These are phyloP conservation scores for Galerina sulciceps DNA, from an alignment of 768 basidiomycete genomes.

Conservation along the genomic window DNA sequence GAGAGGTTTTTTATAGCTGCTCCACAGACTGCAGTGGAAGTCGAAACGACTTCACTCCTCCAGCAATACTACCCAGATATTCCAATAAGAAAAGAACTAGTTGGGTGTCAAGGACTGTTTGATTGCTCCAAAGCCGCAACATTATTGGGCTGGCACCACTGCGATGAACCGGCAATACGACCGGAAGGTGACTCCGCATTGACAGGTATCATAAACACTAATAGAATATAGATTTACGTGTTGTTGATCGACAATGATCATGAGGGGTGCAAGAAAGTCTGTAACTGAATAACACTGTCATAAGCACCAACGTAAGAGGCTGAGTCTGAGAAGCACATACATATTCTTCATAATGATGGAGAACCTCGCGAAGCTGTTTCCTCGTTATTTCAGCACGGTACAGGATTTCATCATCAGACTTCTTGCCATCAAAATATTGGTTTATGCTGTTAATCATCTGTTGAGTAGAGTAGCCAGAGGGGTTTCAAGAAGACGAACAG, in stretches of 20 bases:
- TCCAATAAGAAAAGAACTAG: conserved; percentile 47
- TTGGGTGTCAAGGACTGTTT: conserved; percentile 55
- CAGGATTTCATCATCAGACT: conserved; percentile 92
- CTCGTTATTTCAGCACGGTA: conserved; percentile 84
- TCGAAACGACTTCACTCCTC: conserved; percentile 48
- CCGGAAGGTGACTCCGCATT: not conserved
- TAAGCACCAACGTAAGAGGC: not conserved
- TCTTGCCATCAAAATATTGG: conserved; percentile 92
- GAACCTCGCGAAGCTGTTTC: conserved; percentile 81
- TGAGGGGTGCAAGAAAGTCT: conserved; percentile 57
- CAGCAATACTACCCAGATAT: conserved; percentile 56
- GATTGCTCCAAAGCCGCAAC: conserved; percentile 66
- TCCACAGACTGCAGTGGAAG: conserved; percentile 51
- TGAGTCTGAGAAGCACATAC: conserved; percentile 46
- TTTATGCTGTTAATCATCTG: conserved; percentile 63
- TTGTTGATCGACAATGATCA: conserved; percentile 19
- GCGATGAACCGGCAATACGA: conserved; percentile 18
- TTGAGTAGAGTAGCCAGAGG: not conserved
- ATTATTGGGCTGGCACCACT: conserved; percentile 68
- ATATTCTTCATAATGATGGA: conserved; percentile 88
- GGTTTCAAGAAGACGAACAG: conserved; percentile 50
- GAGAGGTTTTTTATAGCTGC: conserved; percentile 73
- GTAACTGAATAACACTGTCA: conserved; percentile 35
- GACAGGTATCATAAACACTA: no score
- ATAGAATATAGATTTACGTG: no score